Percentiles rank a stretch among this genome's conserved stretches.
These are phyloP conservation scores for Suhomyces kilbournensis DNA, from an alignment of 805 yeast genomes.

Conservation along the genomic window DNA sequence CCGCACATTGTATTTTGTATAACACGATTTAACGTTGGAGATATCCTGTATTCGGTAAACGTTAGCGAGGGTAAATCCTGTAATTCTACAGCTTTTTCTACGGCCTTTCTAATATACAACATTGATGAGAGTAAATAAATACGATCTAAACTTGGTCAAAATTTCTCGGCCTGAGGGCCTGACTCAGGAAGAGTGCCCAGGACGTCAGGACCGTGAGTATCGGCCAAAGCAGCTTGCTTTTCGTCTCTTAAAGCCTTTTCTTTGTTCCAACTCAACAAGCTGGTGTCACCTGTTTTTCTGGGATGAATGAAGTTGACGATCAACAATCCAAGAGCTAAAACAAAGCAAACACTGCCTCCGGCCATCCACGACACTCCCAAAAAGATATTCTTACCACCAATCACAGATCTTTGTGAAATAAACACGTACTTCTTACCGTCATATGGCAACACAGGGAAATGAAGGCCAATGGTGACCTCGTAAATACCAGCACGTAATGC, in stretches of 20 bases:
- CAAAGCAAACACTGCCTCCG: constrained; percentile 67
- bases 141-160: neutral
- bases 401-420: constrained; percentile 64
- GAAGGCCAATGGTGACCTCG: constrained; percentile 64
- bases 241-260: constrained; percentile 26
- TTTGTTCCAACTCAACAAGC: constrained; percentile 70
- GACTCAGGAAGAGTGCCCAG: neutral
- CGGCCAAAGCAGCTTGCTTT: constrained; percentile 5
- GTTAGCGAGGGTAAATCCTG: no score
- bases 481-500: constrained; percentile 56
- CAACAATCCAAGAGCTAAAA: constrained; percentile 52
- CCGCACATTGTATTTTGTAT: no score
- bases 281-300: constrained; percentile 69
- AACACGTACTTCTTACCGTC: constrained; percentile 67
- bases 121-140: neutral
- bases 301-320: constrained; percentile 59
- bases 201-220: neutral
- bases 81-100: no score
- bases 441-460: constrained; percentile 73
- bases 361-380: constrained; percentile 73
- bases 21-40: no score
- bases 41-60: no score
- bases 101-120: neutral
- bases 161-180: neutral
- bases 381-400: constrained; percentile 75